Evolutionary conservation across 805 yeast genomes (phyloP).

Genomic region (Blastobotrys peoriensis): DNA sequence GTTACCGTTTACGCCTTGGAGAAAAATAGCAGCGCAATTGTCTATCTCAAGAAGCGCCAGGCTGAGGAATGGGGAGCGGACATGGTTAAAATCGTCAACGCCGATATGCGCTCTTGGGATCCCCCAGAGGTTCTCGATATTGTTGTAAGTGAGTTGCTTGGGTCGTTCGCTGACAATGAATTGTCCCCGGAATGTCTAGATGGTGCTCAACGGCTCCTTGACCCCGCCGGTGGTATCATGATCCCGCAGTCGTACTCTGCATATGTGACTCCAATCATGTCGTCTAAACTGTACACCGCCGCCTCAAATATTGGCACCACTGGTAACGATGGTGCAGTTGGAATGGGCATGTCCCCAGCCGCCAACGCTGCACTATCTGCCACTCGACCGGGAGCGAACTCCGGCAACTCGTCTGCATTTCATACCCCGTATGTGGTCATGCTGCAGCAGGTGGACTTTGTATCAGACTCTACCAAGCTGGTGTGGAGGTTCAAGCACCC

Average conservation of each 20-base stretch:
- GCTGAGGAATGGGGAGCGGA: conserved; percentile 42
- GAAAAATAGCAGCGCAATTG: conserved; percentile 57
- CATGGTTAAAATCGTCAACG: conserved; percentile 44
- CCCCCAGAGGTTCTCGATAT: conserved; percentile 41
- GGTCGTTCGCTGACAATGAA: conserved; percentile 92
- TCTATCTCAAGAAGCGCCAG: conserved; percentile 46
- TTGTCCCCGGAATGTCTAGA: conserved; percentile 75
- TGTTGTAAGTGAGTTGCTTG: conserved; percentile 74
- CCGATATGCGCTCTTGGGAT: conserved; percentile 55
- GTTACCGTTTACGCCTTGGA: conserved; percentile 56
- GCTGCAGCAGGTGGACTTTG: conserved; percentile 35
- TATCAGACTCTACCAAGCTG: conserved; percentile 41
- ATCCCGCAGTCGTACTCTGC: conserved; percentile 59
- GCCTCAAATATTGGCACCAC: conserved; percentile 12
- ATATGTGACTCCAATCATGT: conserved; percentile 59
- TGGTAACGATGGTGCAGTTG: conserved; percentile 3
- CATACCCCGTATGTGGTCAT: conserved; percentile 43
- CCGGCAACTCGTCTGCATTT: conserved; percentile 10
- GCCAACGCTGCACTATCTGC: conserved; percentile 2
- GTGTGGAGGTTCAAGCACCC: conserved; percentile 65
- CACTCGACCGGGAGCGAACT: conserved; percentile 1
- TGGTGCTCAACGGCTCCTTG: conserved; percentile 36
- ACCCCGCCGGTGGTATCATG: conserved; percentile 43
- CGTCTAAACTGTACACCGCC: conserved; percentile 44
- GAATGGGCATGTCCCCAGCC: conserved; percentile 2